Evolutionary conservation across 495 filamentous ascomycete species (phyloP), one percentile per base, ranked within the genome.

Genomic region (Xylaria curta): DNA sequence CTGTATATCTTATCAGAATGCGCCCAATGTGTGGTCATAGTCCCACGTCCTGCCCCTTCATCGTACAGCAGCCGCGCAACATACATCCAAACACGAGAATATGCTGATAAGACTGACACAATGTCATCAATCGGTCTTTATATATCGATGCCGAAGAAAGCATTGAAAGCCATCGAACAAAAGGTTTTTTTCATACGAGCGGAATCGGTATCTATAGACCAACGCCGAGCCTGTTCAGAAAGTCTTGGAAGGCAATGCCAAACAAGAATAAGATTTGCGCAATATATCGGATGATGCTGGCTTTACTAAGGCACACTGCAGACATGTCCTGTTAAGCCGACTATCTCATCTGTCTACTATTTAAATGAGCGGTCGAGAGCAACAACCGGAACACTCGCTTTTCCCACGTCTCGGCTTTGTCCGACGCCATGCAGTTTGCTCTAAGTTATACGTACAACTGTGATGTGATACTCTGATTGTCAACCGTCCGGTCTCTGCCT

Each of bases 181-280:
- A 53, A n/a, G 38, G 38, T 42, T 42, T 21, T 51, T 36, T 38
- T 31, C 47, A 49, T 21, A 49, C 8, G 46, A n/a, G 17, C 46
- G 49, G 28, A 12, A 24, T 53, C 49, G 49, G n/a, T 53, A 12
- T 53, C n/a, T 53, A 24, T 53, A 53, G 21, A 8, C 8, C n/a
- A 53, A 17, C 49, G 12, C 8, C 21, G 26, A 54, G 24, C 47
- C 19, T 8, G 51, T 15, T 51, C 1, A 21, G 47, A 24, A 51
- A 51, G 17, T 49, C 24, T 54, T 54, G 51, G 51, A 15, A 53
- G n/a, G 49, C n/a, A 53, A 53, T 53, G n/a, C 49, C 49, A 58
- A 58, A 58, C 28, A 58, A 15, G 26, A 59, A 36, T 59, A 19
- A 59, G 28, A 17, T 36, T 59, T 9, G 19, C 54, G 10, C 54